Base-by-base conservation (phyloP, 140 eudicot genomes). In the Anethum foeniculum region DNA sequence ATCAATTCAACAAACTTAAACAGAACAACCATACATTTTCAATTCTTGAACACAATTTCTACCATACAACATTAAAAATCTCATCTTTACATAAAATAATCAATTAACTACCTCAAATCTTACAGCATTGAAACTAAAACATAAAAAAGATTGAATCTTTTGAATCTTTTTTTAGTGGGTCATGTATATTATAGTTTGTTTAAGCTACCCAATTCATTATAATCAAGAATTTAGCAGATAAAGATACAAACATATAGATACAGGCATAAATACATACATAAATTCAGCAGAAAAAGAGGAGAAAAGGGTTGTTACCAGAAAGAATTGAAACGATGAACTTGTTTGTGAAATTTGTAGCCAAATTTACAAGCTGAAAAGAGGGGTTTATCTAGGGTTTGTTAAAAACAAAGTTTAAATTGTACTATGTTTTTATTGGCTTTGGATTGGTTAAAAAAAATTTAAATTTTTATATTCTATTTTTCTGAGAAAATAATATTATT, bases 321-420 rank as follows among this genome's bases (percentile, higher is more conserved):
- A 12, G 27, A n/a, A n/a, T 7, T 23, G 27, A 60, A 7, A 3
- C n/a, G 18, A 2, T 47, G 52, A 13, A 44, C 18, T 13, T 47
- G 52, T 47, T 47, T 47, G 52, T 47, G 52, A 47, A 47, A 47
- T n/a, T n/a, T 58, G 5, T 7, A 58, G 67, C 27, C 69, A 25
- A 62, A 62, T n/a, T 62, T 14, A 60, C 14, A 62, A 5, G 62
- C 1, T 13, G 25, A 52, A 52, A 60, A 58, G 28, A 10, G 69
- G 69, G 69, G 69, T 62, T 62, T 62, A 62, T 62, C 69, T n/a
- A 62, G 69, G 69, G 69, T 41, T 41, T 39, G 38, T 34, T 34
- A 34, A 34, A 34, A 34, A 34, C 38, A 34, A 1, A 34, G 3
- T 34, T 34, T 34, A 34, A 34, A 34, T 34, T 34, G 38, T 34